These are phyloP conservation scores for Quercus glauca DNA, from an alignment of 306 rosid genomes.

Conservation along the genomic window DNA sequence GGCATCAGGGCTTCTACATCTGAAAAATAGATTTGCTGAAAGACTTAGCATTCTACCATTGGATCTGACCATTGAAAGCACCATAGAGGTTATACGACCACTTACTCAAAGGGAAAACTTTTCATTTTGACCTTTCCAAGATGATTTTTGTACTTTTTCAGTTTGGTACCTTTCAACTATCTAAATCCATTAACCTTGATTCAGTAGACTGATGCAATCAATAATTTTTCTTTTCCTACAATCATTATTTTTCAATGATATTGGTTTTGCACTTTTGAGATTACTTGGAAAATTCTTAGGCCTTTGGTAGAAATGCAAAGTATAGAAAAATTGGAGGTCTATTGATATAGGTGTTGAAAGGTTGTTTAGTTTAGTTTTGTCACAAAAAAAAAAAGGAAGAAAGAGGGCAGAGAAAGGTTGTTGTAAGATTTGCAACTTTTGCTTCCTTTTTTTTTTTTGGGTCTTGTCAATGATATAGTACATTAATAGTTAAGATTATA, in stretches of 20 bases:
- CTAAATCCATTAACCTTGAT: neutral
- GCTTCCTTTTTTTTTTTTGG: neutral
- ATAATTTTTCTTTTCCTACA: neutral
- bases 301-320: neutral
- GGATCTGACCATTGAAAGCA: conserved; percentile 78
- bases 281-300: neutral
- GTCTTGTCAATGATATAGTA: neutral
- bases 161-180: neutral
- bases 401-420: no score
- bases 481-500: neutral
- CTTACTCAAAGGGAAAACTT: neutral
- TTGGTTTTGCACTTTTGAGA: neutral
- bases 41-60: conserved; percentile 59
- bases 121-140: neutral
- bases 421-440: no score
- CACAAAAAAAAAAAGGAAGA: no score
- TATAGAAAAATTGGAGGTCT: neutral
- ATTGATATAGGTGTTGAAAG: neutral
- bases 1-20: conserved; percentile 59
- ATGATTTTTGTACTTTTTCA: neutral
- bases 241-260: neutral
- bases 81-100: conserved; percentile 62
- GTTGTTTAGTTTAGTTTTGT: no score
- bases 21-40: conserved; percentile 57
- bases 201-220: neutral